Evolutionary conservation across 768 basidiomycete species (phyloP).

Genomic region (Epithele typhae): DNA sequence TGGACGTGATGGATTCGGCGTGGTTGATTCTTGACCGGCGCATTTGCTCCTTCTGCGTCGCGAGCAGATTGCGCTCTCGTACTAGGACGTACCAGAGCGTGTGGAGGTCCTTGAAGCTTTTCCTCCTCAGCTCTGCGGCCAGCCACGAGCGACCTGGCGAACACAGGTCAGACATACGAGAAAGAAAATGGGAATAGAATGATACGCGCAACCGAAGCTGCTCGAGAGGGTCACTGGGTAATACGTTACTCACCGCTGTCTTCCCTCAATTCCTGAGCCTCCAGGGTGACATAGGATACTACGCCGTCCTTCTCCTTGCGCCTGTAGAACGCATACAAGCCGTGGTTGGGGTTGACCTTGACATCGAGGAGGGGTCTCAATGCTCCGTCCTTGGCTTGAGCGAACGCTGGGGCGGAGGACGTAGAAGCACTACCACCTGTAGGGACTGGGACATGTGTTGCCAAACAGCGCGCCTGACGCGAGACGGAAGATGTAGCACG

Average conservation of each 20-base stretch:
- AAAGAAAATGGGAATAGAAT: neutral
- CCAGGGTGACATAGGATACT: conserved; percentile 49
- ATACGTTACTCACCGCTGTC: too few relatives aligned
- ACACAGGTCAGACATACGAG: conserved; percentile 3
- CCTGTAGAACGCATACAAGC: conserved; percentile 75
- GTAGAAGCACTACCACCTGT: conserved; percentile 3
- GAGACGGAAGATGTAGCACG: conserved; percentile 3
- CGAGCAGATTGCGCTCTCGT: conserved; percentile 85
- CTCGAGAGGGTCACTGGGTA: too few relatives aligned
- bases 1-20: conserved; percentile 65
- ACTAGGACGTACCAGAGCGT: conserved; percentile 90
- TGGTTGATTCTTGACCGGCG: too few relatives aligned
- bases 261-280: too few relatives aligned
- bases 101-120: conserved; percentile 92
- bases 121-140: conserved; percentile 80
- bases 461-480: conserved; percentile 2
- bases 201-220: too few relatives aligned
- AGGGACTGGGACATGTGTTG: conserved; percentile 6
- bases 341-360: conserved; percentile 56
- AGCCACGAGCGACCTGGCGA: conserved; percentile 73
- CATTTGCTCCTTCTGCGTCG: conserved; percentile 80
- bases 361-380: conserved; percentile 42
- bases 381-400: conserved; percentile 19
- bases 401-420: neutral
- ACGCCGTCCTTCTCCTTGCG: conserved; percentile 47